Evolutionary conservation across 805 yeast genomes (phyloP), one percentile per base, ranked within the genome.

Genomic region (Saccharomycopsis malanga): DNA sequence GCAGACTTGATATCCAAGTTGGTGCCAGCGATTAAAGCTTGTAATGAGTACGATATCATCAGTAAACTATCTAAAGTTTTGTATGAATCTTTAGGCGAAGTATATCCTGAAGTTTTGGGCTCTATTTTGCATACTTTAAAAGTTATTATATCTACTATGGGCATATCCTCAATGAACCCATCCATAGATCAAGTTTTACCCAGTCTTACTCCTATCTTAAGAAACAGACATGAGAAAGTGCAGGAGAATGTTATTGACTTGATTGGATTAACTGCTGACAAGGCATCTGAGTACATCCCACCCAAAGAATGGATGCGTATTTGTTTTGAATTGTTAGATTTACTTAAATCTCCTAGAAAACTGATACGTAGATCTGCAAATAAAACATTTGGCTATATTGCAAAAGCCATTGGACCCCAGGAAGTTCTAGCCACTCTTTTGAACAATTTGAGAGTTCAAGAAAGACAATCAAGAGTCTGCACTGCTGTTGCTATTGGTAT

Each of bases 291-390:
- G 53, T 77, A 78, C 46, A 85, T 88, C 14, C 79, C 88, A 32
- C 95, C 96, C 2, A 79, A 87, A 52, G 99, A 93, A 63, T 93
- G 98, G 99, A 87, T 93, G 91, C 72, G 98, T 53, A 85, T 91
- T 22, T 86, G 96, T 58, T 87, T 86, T 63, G 96, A 89, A 58
- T 70, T 93, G 29, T 64, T 93, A 39, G 98, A 93, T 55, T 80
- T 91, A 80, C 71, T 93, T 50, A 87, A 87, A 59, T 82, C 95
- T 20, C 77, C 84, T 4, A 77, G 77, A 48, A 87, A 83, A 57
- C 70, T 81, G 12, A 86, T 89, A 39, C 68, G 98, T 53, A 71
- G 81, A 25, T 83, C 89, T 0, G 95, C 98, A 0, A 93, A 89
- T 59, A 77, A 77, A 17, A 86, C 98, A 0, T 93, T 93, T 68